These are phyloP conservation scores for Phaffia tasmanica DNA, from an alignment of 768 basidiomycete species.

Conservation along the genomic window DNA sequence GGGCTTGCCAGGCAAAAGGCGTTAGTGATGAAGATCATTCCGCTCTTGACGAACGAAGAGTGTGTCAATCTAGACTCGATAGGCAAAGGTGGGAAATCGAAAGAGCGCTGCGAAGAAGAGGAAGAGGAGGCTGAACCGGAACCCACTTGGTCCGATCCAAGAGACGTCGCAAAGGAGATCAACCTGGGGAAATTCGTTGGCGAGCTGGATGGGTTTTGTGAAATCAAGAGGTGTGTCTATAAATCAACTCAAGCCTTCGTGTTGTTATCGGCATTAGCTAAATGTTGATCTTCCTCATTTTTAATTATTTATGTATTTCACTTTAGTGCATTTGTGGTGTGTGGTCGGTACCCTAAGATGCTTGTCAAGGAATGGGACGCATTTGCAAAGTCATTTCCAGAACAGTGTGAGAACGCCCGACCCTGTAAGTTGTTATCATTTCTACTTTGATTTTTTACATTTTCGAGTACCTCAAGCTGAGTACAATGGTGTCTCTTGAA, in stretches of 20 bases:
- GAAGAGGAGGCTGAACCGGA: constrained; percentile 40
- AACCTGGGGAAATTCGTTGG: constrained; percentile 46
- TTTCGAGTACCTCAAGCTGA: neutral
- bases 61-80: constrained; percentile 18
- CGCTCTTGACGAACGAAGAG: constrained; percentile 45
- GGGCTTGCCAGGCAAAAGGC: constrained; percentile 42
- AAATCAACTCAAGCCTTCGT: neutral
- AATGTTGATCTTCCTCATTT: neutral
- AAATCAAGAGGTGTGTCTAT: constrained; percentile 46
- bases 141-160: constrained; percentile 27
- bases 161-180: constrained; percentile 35
- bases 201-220: constrained; percentile 61
- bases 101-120: constrained; percentile 45
- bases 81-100: neutral
- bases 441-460: neutral
- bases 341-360: constrained; percentile 67
- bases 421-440: constrained; percentile 50
- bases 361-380: constrained; percentile 79
- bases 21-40: constrained; percentile 83
- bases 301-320: neutral
- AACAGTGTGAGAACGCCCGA: constrained; percentile 69
- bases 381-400: constrained; percentile 45
- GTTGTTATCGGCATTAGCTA: neutral
- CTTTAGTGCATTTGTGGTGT: constrained; percentile 75
- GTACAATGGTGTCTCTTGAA: neutral